Conservation (phyloP, 202 grass and related monocot species). For the Digitaria exilis region DNA sequence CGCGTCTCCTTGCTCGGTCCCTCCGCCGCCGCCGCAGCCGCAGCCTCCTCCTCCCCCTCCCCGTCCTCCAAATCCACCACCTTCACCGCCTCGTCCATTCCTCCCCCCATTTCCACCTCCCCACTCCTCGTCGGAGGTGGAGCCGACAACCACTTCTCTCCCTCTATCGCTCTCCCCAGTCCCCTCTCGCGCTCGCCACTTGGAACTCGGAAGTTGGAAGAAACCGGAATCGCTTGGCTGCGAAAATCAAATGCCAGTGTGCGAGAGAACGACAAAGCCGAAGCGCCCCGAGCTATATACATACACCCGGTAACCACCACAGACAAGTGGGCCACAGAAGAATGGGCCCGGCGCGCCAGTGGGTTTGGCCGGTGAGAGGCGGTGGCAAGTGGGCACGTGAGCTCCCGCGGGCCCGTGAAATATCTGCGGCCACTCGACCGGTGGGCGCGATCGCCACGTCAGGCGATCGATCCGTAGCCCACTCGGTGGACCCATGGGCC, state of each 20-base stretch:
- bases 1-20: constrained; percentile 46
- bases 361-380: too few species aligned
- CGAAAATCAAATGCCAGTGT: constrained; percentile 38
- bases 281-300: not conserved
- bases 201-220: constrained; percentile 17
- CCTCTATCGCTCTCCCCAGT: not conserved
- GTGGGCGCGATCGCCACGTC: constrained; percentile 62
- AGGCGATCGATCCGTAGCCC: constrained; percentile 26
- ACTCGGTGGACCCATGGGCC: not conserved
- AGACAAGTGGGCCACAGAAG: not conserved
- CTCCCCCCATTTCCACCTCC: constrained; percentile 5
- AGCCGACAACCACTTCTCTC: not conserved
- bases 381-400: constrained; percentile 1
- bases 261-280: constrained; percentile 22
- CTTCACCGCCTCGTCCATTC: constrained; percentile 24
- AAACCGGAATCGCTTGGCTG: constrained; percentile 9
- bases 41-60: constrained; percentile 26
- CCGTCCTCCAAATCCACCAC: constrained; percentile 46
- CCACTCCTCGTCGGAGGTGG: constrained; percentile 2
- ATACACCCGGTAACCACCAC: not conserved
- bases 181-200: constrained; percentile 18
- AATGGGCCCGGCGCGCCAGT: not conserved
- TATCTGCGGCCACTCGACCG: constrained; percentile 52
- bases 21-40: constrained; percentile 10
- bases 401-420: constrained; percentile 19